These are phyloP conservation scores for Syncephalastrum contaminatum DNA, from an alignment of 371 early-diverging fungal species.

Conservation along the genomic window DNA sequence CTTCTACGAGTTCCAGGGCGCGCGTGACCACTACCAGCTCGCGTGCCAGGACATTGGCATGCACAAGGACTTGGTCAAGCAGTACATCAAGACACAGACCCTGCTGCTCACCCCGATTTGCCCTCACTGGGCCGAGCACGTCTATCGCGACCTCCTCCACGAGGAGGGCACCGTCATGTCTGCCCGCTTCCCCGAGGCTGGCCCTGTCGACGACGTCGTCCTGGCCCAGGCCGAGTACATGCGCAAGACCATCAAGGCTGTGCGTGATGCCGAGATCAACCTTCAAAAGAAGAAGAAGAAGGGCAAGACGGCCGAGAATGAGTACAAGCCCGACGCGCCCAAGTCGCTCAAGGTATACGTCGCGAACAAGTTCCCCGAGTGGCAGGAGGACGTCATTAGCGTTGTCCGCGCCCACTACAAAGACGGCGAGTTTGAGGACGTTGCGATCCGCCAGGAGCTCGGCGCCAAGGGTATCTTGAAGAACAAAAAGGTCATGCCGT, in stretches of 20 bases:
- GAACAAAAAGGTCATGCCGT: constrained; percentile 95
- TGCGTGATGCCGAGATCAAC: constrained; percentile 83
- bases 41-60: constrained; percentile 70
- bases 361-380: constrained; percentile 86
- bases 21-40: constrained; percentile 91
- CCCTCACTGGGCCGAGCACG: constrained; percentile 92
- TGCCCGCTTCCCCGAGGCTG: constrained; percentile 73
- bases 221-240: constrained; percentile 82
- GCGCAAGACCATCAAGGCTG: constrained; percentile 68
- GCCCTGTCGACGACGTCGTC: constrained; percentile 63
- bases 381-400: constrained; percentile 84
- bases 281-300: constrained; percentile 82
- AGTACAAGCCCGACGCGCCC: constrained; percentile 63
- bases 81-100: constrained; percentile 83
- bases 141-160: constrained; percentile 80
- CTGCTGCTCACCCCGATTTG: constrained; percentile 85
- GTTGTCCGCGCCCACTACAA: constrained; percentile 71
- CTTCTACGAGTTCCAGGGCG: constrained; percentile 91
- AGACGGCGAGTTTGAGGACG: constrained; percentile 67
- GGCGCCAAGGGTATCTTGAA: constrained; percentile 75
- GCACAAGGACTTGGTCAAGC: constrained; percentile 81
- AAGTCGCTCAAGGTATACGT: constrained; percentile 78
- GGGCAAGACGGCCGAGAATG: constrained; percentile 52
- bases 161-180: constrained; percentile 73
- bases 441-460: constrained; percentile 69